Base-by-base conservation (phyloP, 2,329 filamentous ascomycete genomes). In the Paraphoma chrysanthemicola region DNA sequence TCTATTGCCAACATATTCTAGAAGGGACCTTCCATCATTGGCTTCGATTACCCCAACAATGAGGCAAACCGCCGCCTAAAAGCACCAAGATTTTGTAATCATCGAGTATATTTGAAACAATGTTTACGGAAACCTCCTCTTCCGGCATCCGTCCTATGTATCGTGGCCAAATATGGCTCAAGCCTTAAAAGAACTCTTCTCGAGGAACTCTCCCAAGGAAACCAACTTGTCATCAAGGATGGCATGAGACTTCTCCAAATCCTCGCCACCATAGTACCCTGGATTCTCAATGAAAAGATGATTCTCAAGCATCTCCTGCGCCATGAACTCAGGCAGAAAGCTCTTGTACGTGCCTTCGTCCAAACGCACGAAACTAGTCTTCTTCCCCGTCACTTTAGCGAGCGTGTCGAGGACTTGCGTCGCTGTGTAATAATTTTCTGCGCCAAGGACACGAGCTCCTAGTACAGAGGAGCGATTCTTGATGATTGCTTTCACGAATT, bases 241-340 rank as follows among this genome's bases (percentile, higher is more conserved):
- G 3, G 51, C 51, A 29, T 57, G 76, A 54, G 75, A 79, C 57
- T 77, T 74, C 3, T 80, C 73, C 44, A 83, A 70, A 39, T 66
- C 60, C 45, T 59, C 80, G 9, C 82, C 81, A 5, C 78, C 80
- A 64, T 79, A 87, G 60, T 87, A 87, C 0, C 84, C 84, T 30
- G 78, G 82, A 18, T 82, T 78, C 51, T 81, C 76, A 55, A 86
- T 70, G 45, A 87, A 74, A 41, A 80, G 71, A 70, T 85, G 80
- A 57, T 85, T 87, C 70, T 86, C 80, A 33, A 82, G 71, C 67
- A 86, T 54, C 68, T 87, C 85, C 54, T 82, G 75, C 17, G 77
- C 76, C 62, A 75, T 72, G 23, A 75, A 72, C 9, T 78, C 76
- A 1, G 79, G 77, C 60, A 78, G 48, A 7, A 67, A 70, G 7